phyloP scores from a whole-genome alignment of 2,329 filamentous ascomycete genomes.

The Drechslerella dactyloides region DNA sequence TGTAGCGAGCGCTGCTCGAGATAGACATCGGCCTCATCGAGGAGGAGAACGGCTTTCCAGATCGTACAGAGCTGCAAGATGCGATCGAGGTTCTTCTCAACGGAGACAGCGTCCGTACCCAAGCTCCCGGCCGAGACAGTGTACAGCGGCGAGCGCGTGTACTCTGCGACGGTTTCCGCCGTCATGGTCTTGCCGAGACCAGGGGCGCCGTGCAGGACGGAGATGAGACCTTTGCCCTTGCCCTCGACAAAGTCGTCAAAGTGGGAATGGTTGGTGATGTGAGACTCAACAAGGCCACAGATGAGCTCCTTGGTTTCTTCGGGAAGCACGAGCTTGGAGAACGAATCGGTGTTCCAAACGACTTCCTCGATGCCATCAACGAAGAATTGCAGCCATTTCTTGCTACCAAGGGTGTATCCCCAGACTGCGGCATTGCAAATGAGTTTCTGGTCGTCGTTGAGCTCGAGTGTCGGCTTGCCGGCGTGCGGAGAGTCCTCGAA shows the following conservation, averaged over 20 bases:
- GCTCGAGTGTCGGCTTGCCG: constrained; percentile 8
- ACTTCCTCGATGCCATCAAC: constrained; percentile 56
- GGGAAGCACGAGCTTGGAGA: constrained; percentile 56
- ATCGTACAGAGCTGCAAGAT: constrained; percentile 84
- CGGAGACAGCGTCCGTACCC: constrained; percentile 58
- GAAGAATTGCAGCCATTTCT: constrained; percentile 47
- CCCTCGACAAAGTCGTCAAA: constrained; percentile 65
- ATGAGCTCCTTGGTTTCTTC: constrained; percentile 56
- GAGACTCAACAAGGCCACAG: constrained; percentile 62
- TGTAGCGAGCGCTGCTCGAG: constrained; percentile 81
- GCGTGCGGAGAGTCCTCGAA: constrained; percentile 14
- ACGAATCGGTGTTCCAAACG: constrained; percentile 57
- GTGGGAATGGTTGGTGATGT: constrained; percentile 58
- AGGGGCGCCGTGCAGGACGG: constrained; percentile 63
- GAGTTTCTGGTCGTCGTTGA: constrained; percentile 35
- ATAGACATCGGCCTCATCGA: constrained; percentile 86
- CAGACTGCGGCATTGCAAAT: constrained; percentile 25
- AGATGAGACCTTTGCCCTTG: constrained; percentile 59
- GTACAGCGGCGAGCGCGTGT: constrained; percentile 63
- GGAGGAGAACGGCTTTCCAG: constrained; percentile 83
- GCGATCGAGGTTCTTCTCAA: constrained; percentile 79
- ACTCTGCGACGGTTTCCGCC: constrained; percentile 65
- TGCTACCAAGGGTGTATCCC: constrained; percentile 35
- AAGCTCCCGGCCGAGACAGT: constrained; percentile 60
- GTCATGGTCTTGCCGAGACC: constrained; percentile 68